Conservation (phyloP, 306 rosid species). For the Lablab purpureus region DNA sequence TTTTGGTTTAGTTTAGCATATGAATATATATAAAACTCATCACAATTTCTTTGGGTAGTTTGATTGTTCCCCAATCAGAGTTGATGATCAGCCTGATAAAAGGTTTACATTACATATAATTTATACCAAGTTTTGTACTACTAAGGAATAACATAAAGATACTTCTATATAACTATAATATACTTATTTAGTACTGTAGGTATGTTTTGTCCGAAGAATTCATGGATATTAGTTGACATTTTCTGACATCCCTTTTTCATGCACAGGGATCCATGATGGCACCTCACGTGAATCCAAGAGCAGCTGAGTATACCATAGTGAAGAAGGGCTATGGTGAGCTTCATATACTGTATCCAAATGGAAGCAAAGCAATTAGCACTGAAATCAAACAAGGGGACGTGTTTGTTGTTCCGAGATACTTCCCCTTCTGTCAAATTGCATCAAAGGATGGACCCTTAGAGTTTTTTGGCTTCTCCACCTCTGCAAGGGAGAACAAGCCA, state of each 20-base stretch:
- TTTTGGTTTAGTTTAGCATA: neutral
- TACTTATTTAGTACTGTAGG: neutral
- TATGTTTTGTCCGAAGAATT: neutral
- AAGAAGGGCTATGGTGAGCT: conserved; percentile 64
- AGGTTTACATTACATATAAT: neutral
- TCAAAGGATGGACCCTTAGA: conserved; percentile 71
- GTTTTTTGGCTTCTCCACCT: conserved; percentile 89
- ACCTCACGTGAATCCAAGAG: conserved; percentile 82
- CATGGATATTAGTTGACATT: neutral
- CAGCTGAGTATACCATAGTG: conserved; percentile 70
- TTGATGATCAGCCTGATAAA: neutral
- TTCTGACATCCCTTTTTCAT: neutral
- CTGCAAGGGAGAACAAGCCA: conserved; percentile 67
- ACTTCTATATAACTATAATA: neutral
- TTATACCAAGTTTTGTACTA: no score
- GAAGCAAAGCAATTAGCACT: conserved; percentile 62
- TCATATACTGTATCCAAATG: conserved; percentile 75
- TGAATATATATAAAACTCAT: neutral
- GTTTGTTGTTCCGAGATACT: conserved; percentile 72
- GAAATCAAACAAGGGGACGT: conserved; percentile 75
- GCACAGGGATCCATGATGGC: conserved; percentile 90
- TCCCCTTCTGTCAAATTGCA: conserved; percentile 87
- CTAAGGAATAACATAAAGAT: neutral
- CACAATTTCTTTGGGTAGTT: neutral
- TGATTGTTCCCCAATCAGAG: neutral